Conservation (phyloP, 495 filamentous ascomycete species). For the Niebla homalea region DNA sequence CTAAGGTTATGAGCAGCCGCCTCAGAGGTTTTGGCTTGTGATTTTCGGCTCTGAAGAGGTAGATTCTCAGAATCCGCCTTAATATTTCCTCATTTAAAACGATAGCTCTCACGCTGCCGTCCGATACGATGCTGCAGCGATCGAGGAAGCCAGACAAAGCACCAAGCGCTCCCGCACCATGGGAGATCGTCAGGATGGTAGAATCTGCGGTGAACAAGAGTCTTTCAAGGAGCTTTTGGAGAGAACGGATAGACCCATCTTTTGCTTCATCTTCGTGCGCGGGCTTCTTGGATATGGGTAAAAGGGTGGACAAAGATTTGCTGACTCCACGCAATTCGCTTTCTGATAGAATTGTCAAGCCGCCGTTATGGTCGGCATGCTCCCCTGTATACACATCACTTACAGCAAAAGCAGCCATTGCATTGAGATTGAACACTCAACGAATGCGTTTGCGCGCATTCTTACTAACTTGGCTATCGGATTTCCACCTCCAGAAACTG, state of each 20-base stretch:
- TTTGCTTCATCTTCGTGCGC: not conserved
- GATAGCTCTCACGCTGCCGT: conserved; percentile 22
- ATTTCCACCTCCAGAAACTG: too few species aligned
- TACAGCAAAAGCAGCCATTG: too few species aligned
- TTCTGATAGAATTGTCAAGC: conserved; percentile 4
- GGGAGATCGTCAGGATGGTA: conserved; percentile 25
- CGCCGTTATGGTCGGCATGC: too few species aligned
- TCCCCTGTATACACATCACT: too few species aligned
- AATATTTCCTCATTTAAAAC: conserved; percentile 40
- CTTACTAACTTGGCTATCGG: too few species aligned
- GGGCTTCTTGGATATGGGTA: not conserved
- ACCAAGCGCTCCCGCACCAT: conserved; percentile 33
- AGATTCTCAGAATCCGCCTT: conserved; percentile 51
- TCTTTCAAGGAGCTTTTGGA: conserved; percentile 1
- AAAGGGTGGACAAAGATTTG: conserved; percentile 1
- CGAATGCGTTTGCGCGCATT: too few species aligned
- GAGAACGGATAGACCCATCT: not conserved
- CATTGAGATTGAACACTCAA: too few species aligned
- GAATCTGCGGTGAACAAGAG: conserved; percentile 14
- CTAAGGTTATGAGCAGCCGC: conserved; percentile 51
- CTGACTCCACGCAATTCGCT: conserved; percentile 6
- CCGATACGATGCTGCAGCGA: conserved; percentile 27
- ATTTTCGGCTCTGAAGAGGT: conserved; percentile 59
- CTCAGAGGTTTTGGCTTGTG: conserved; percentile 62
- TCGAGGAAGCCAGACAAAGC: conserved; percentile 35